Evolutionary conservation across 176 grass and related monocot genomes (phyloP).

Genomic region (Triticum turgidum): DNA sequence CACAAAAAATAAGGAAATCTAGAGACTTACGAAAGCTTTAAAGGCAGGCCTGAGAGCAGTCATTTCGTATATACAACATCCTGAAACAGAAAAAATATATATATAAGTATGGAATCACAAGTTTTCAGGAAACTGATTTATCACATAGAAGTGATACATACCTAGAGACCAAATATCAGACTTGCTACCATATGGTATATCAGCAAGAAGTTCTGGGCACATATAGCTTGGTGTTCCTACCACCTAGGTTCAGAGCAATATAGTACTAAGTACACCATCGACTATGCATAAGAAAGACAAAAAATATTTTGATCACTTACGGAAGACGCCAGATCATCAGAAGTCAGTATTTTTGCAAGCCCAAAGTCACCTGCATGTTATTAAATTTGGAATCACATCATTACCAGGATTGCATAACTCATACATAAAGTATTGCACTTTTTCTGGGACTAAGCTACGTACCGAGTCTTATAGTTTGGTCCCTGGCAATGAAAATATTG

Average conservation of each 20-base stretch:
- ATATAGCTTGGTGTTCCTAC: conserved; percentile 97
- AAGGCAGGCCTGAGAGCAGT: conserved; percentile 80
- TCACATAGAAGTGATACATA: conserved; percentile 23
- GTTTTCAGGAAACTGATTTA: conserved; percentile 15
- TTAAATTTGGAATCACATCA: conserved; percentile 16
- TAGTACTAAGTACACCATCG: conserved; percentile 22
- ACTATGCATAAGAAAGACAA: conserved; percentile 2
- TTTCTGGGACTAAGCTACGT: conserved; percentile 19
- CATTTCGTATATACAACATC: conserved; percentile 99
- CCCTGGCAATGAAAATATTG: conserved; percentile 92
- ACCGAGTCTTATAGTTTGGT: conserved; percentile 96
- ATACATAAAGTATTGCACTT: conserved; percentile 35
- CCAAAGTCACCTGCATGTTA: conserved; percentile 83
- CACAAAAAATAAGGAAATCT: neutral
- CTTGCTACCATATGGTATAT: conserved; percentile 98
- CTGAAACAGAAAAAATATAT: conserved; percentile 34
- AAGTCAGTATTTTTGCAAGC: conserved; percentile 93
- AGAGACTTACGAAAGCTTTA: conserved; percentile 87
- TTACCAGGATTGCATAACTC: conserved; percentile 11
- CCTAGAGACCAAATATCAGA: conserved; percentile 98
- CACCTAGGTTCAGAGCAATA: conserved; percentile 54
- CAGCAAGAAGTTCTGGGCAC: conserved; percentile 96
- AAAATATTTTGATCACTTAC: conserved; percentile 46
- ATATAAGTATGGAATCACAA: conserved; percentile 13
- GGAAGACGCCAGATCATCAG: conserved; percentile 85